Evolutionary conservation across 768 basidiomycete species (phyloP), one percentile per base, ranked within the genome.

Genomic region (Paxillus ammoniavirescens): DNA sequence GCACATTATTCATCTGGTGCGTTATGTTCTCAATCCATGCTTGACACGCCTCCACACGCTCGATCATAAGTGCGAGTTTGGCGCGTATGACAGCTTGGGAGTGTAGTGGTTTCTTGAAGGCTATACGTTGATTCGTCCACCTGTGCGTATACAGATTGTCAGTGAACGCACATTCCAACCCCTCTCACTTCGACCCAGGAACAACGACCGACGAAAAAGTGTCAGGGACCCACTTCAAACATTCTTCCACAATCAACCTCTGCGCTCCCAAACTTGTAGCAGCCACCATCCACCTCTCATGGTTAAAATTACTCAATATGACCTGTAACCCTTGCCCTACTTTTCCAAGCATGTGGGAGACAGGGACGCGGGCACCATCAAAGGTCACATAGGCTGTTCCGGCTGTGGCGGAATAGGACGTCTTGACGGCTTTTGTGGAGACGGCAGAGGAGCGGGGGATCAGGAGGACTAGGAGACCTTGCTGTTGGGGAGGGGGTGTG

Each of bases 1-100:
- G 33, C 50, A 91, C 89, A 63, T 92, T 85, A 66, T 88, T 91
- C 93, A 96, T 95, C 68, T 97, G 93, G 66, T 87, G 83, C 2
- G 93, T 97, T 50, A 97, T 76, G 18, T 77, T 81, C 75, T 98
- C 95, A 10, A 94, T 80, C 93, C 93, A 97, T 46, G 84, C 84
- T 65, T 96, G 94, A 55, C 77, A 84, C 17, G 79, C 81, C 72
- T 98, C 94, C 40, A 94, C 81, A 38, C 92, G 86, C 52, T 90
- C 85, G 45, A 98, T 94, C 92, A 98, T 97, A 45, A 73, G 70
- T 18, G 90, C 91, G 42, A 98, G 79, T 73, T 94, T 96, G 30
- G 87, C 75, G 15, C 95, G 82, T 59, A 98, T 89, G 61, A 97
- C 94, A 8, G 95, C 80, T 65, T 95, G 91, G 26, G 83, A 75